Conservation (phyloP, 495 filamentous ascomycete species). For the Hypoxylon trugodes region DNA sequence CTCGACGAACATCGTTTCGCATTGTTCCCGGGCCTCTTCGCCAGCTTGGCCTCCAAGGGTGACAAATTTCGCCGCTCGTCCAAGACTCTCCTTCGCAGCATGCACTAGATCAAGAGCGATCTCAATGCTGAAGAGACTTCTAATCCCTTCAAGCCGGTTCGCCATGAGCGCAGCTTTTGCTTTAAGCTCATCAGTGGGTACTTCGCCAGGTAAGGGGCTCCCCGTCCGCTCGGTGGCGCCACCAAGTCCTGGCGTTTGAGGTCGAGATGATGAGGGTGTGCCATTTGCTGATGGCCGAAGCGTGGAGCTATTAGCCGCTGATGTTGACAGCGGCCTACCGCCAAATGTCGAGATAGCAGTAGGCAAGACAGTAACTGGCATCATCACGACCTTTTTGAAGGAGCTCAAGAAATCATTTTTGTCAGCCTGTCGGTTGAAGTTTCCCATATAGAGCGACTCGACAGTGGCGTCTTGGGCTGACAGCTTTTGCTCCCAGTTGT, state of each 20-base stretch:
- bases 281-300: slow-evolving; percentile 30
- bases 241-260: slow-evolving; percentile 53
- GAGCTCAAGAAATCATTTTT: slow-evolving; percentile 96
- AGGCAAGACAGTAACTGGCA: slow-evolving; percentile 91
- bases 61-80: slow-evolving; percentile 84
- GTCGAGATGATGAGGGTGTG: slow-evolving; percentile 54
- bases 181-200: slow-evolving; percentile 88
- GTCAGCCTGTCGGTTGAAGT: slow-evolving; percentile 90
- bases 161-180: slow-evolving; percentile 98
- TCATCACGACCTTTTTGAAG: slow-evolving; percentile 99
- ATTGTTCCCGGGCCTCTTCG: slow-evolving; percentile 87
- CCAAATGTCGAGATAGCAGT: slow-evolving; percentile 60
- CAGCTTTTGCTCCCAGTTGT: slow-evolving; percentile 88
- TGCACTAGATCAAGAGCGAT: slow-evolving; percentile 90
- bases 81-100: slow-evolving; percentile 86
- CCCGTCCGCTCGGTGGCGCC: slow-evolving; percentile 42
- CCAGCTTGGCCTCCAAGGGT: slow-evolving; percentile 79
- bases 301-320: slow-evolving; percentile 39
- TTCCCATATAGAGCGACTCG: slow-evolving; percentile 94
- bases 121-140: slow-evolving; percentile 94
- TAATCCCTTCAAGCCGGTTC: slow-evolving; percentile 89
- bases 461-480: slow-evolving; percentile 89
- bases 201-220: slow-evolving; percentile 65
- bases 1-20: slow-evolving; percentile 85
- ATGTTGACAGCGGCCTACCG: slow-evolving; percentile 51